Evolutionary conservation across 1,139 yeast species (phyloP).

Genomic region (Kazachstania sp.): DNA sequence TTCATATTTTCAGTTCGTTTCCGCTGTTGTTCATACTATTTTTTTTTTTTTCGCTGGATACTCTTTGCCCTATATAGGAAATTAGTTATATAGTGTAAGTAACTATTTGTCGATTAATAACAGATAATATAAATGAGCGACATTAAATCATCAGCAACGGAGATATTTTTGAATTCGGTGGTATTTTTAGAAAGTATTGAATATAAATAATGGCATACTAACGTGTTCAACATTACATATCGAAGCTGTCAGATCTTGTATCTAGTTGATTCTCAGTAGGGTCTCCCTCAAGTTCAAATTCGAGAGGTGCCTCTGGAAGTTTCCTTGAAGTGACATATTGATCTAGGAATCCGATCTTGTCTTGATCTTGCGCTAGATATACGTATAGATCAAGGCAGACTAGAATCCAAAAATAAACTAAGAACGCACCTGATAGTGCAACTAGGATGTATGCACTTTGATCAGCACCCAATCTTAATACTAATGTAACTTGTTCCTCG

Average conservation of each 20-base stretch:
- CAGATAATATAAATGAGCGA: no score
- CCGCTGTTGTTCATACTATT: no score
- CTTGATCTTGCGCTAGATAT: conserved; percentile 31
- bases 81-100: no score
- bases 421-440: conserved; percentile 65
- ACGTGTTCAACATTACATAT: no score
- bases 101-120: no score
- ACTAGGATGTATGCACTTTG: conserved; percentile 75
- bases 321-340: background rate
- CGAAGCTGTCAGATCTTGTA: conserved; percentile 1
- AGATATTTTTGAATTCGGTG: no score
- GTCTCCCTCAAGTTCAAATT: conserved; percentile 9
- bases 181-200: no score
- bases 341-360: background rate
- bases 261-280: background rate
- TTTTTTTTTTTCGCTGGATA: no score
- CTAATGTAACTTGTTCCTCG: conserved; percentile 73
- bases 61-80: no score
- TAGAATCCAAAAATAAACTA: conserved; percentile 60
- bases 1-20: background rate
- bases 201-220: background rate
- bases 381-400: conserved; percentile 50
- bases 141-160: no score
- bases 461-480: conserved; percentile 68
- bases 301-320: conserved; percentile 1